phyloP scores from a whole-genome alignment of 2,329 filamentous ascomycete genomes.

The Colletotrichum echinochloae region DNA sequence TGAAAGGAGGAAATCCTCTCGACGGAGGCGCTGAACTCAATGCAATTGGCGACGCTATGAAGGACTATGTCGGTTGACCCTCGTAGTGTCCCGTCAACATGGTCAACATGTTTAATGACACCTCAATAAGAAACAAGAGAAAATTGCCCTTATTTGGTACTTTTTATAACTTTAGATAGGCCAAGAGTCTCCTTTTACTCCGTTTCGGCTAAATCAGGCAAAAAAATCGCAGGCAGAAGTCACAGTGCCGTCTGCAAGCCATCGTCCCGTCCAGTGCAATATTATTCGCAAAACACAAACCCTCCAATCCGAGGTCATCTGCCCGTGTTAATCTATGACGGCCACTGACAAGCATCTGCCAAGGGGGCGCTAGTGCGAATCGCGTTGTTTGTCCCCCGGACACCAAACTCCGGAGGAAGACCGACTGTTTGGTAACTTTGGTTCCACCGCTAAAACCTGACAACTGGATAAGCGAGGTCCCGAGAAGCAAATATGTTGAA shows the following conservation, averaged over 20 bases:
- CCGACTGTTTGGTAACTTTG: not conserved
- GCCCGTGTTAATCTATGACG: constrained; percentile 20
- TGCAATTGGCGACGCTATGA: constrained; percentile 32
- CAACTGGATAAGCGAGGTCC: not conserved
- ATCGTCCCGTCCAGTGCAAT: not conserved
- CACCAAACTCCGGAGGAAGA: not conserved
- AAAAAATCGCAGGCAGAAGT: not conserved
- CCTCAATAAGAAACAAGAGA: no score
- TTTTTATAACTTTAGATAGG: not conserved
- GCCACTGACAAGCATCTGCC: constrained; percentile 18
- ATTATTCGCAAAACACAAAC: not conserved
- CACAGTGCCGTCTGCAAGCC: not conserved
- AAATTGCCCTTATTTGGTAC: no score
- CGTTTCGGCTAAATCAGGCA: no score
- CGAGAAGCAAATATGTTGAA: not conserved
- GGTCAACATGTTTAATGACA: not conserved
- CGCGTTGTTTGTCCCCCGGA: not conserved
- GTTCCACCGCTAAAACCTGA: constrained; percentile 3
- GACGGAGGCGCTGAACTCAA: constrained; percentile 1
- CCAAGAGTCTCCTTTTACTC: not conserved
- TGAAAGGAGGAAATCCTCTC: constrained; percentile 11
- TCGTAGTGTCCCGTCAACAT: not conserved
- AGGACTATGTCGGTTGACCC: constrained; percentile 20
- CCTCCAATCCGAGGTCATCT: not conserved
- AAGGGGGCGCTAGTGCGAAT: constrained; percentile 13